Conservation (phyloP, 352 stramenopile genomes). For the Peronospora farinosa region DNA sequence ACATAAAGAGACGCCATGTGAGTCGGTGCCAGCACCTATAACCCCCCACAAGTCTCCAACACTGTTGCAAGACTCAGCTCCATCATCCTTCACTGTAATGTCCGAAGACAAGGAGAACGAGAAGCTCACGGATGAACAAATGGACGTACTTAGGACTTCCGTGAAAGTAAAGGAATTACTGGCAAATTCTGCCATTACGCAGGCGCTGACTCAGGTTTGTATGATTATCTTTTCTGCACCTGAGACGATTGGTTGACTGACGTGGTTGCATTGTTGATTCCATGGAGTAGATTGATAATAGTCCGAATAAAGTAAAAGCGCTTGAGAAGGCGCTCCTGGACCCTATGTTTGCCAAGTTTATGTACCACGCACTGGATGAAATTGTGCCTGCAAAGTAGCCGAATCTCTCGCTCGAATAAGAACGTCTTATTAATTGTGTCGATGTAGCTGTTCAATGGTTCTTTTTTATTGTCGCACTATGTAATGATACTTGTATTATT, state of each 20-base stretch:
- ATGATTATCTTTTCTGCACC: not conserved
- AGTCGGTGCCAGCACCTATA: conserved; percentile 9
- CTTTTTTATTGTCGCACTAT: not conserved
- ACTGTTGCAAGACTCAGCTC: not conserved
- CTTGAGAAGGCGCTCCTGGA: conserved; percentile 75
- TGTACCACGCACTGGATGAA: conserved; percentile 68
- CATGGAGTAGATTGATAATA: conserved; percentile 51
- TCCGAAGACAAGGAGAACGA: conserved; percentile 35
- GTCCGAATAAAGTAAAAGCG: conserved; percentile 56
- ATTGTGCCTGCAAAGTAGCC: conserved; percentile 31
- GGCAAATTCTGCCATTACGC: conserved; percentile 38
- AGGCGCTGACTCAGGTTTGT: conserved; percentile 47
- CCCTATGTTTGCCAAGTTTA: conserved; percentile 64
- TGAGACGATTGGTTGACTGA: not conserved
- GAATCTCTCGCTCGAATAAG: not conserved
- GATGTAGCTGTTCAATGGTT: not conserved
- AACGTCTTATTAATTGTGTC: conserved; percentile 3
- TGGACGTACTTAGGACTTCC: conserved; percentile 35
- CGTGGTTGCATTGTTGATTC: conserved; percentile 5
- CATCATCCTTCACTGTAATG: conserved; percentile 10
- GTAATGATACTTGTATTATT: too few relatives aligned
- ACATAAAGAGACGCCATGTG: conserved; percentile 69
- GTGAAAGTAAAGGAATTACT: conserved; percentile 36
- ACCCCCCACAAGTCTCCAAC: conserved; percentile 11
- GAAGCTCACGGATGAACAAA: conserved; percentile 49